Base-by-base conservation (phyloP, 345 rosid species). In the Ricinus communis region DNA sequence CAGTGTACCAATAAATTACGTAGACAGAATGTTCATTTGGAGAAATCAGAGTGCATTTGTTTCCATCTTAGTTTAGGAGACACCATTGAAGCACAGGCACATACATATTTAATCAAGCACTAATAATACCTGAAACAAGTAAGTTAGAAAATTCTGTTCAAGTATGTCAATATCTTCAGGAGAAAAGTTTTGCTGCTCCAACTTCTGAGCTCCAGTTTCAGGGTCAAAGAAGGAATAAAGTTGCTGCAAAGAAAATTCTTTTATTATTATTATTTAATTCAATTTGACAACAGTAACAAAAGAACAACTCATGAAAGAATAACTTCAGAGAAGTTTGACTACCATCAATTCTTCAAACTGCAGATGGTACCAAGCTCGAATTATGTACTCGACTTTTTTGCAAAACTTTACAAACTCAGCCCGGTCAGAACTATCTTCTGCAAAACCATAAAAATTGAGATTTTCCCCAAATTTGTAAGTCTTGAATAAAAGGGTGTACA, bases 311-410 rank as follows among this genome's bases (percentile, higher is more conserved):
- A 62, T 31, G 24, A 36, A 59, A 46, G 9, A 70, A 27, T 36
- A 6, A 40, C 11, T 14, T 50, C 5, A 30, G 24, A 58, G 31
- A 15, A 31, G 16, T 21, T 16, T 15, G 63, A 74, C 5, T 76
- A 94, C 98, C 98, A 94, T 90, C 82, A 94, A 79, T 82, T 94
- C 96, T 81, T 94, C 97, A 76, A 94, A 94, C 70, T 90, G 98
- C 58, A 94, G 85, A 77, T 85, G 85, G 80, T 90, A 94, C 98
- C 98, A 94, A 59, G 98, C 98, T 76, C 97, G 90, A 71, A 94
- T 87, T 16, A 96, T 91, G 85, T 91, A 94, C 81, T 94, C 97
- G 27, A 87, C 88, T 82, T 97, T 84, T 89, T 90, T 91, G 79
- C 97, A 90, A 66, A 94, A 85, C 88, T 88, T 94, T 31, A 90